phyloP scores from a whole-genome alignment of 2,329 filamentous ascomycete genomes.

The Diaporthe caulivora region DNA sequence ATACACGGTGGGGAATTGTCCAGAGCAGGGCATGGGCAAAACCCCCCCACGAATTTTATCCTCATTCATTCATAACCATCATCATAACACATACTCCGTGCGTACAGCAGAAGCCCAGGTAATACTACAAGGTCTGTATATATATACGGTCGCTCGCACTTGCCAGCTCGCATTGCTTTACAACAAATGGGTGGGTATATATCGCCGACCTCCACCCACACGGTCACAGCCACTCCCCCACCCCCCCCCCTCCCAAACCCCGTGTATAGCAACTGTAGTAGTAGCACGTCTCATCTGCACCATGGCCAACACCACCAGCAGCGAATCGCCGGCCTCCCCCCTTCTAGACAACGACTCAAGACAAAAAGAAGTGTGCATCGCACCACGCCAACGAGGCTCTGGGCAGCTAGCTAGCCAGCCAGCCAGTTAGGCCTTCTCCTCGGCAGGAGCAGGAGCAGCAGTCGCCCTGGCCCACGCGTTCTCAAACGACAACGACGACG shows the following conservation, averaged over 20 bases:
- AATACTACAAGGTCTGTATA: background rate
- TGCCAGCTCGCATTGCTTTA: background rate
- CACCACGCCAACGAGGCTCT: background rate
- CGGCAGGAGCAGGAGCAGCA: too few species aligned
- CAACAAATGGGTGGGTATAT: conserved; percentile 36
- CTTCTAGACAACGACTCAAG: too few species aligned
- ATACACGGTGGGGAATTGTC: background rate
- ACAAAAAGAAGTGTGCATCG: background rate
- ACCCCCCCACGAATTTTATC: background rate
- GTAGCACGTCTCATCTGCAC: background rate
- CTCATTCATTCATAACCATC: conserved; percentile 23
- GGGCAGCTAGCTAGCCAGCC: too few species aligned
- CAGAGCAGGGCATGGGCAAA: background rate
- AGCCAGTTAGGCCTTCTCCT: conserved; percentile 48
- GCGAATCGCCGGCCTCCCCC: background rate
- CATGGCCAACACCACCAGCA: background rate
- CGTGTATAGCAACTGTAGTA: background rate
- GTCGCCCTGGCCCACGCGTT: conserved; percentile 77
- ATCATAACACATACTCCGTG: background rate
- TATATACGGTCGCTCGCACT: conserved; percentile 11
- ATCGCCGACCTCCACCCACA: conserved; percentile 10
- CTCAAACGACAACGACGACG: conserved; percentile 71
- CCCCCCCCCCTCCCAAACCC: too few species aligned
- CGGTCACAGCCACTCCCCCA: too few species aligned
- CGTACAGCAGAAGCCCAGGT: background rate